Conservation (phyloP, 176 grass and related monocot species). For the Avena atlantica region DNA sequence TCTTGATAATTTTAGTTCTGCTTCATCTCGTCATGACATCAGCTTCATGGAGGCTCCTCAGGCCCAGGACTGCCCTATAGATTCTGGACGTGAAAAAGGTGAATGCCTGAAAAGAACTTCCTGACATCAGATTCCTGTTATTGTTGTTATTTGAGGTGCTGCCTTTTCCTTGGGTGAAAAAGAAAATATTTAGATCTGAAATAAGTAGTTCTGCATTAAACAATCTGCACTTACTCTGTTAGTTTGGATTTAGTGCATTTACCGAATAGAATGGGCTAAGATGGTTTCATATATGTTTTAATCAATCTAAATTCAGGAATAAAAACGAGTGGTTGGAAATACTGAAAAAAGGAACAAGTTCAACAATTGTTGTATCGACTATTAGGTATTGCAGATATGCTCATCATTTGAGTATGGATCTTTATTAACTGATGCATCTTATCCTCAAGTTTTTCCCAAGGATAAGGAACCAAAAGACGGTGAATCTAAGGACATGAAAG, state of each 20-base stretch:
- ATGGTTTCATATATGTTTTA: slow-evolving; percentile 1
- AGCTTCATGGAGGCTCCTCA: slow-evolving; percentile 2
- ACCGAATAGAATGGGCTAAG: not conserved
- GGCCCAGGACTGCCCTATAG: not conserved
- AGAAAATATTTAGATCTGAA: too few species aligned
- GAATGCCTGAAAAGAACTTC: not conserved
- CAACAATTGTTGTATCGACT: not conserved
- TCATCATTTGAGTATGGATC: not conserved
- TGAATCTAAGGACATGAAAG: not conserved
- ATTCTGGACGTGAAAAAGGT: slow-evolving; percentile 32
- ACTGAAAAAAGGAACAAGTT: not conserved
- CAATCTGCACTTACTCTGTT: not conserved
- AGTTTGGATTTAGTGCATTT: not conserved
- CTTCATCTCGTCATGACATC: slow-evolving; percentile 15
- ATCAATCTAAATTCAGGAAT: not conserved
- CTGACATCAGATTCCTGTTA: not conserved
- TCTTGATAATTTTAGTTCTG: not conserved
- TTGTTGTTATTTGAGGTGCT: not conserved
- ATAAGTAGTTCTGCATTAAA: not conserved
- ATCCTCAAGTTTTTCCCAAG: slow-evolving; percentile 10
- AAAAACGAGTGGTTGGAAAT: not conserved
- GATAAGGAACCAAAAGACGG: slow-evolving; percentile 14
- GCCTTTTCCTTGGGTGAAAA: too few species aligned
- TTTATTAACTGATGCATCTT: not conserved
- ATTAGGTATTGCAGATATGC: not conserved